Conservation (phyloP, 2,329 filamentous ascomycete genomes). For the Pseudogymnoascus pannorum region DNA sequence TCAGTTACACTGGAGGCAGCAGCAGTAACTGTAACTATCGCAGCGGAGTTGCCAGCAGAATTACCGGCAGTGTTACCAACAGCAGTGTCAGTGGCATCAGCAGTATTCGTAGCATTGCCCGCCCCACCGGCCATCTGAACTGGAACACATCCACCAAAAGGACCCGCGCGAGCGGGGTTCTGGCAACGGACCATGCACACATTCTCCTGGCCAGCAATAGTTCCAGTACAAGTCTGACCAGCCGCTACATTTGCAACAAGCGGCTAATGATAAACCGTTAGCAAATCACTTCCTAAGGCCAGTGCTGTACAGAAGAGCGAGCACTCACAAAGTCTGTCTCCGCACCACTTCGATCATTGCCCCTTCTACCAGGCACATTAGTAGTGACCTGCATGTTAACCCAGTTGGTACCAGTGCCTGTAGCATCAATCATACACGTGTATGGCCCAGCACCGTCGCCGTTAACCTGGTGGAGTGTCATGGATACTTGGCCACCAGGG, state of each 20-base stretch:
- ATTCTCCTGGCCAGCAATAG: slow-evolving; percentile 49
- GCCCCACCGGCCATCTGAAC: slow-evolving; percentile 38
- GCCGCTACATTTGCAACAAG: slow-evolving; percentile 51
- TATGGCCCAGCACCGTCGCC: slow-evolving; percentile 51
- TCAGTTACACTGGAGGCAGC: not conserved
- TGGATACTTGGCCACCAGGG: slow-evolving; percentile 47
- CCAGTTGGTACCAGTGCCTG: slow-evolving; percentile 49
- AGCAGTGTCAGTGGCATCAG: slow-evolving; percentile 10
- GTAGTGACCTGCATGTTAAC: slow-evolving; percentile 46
- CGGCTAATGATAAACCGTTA: slow-evolving; percentile 31
- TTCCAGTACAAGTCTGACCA: slow-evolving; percentile 50
- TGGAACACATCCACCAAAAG: slow-evolving; percentile 55
- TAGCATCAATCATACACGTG: slow-evolving; percentile 55
- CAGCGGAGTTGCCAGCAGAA: no score
- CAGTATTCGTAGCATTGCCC: slow-evolving; percentile 14
- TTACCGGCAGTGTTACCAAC: slow-evolving; percentile 7
- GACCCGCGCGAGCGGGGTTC: slow-evolving; percentile 52
- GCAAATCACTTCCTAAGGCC: not conserved
- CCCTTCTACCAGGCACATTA: slow-evolving; percentile 40
- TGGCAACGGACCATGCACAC: slow-evolving; percentile 57
- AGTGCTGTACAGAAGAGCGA: not conserved
- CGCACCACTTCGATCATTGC: slow-evolving; percentile 38
- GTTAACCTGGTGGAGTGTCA: slow-evolving; percentile 63
- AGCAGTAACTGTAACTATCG: not conserved
- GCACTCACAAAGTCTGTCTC: slow-evolving; percentile 29